Evolutionary conservation across 2,329 filamentous ascomycete species (phyloP).

Genomic region (Trichophyton mentagrophytes): DNA sequence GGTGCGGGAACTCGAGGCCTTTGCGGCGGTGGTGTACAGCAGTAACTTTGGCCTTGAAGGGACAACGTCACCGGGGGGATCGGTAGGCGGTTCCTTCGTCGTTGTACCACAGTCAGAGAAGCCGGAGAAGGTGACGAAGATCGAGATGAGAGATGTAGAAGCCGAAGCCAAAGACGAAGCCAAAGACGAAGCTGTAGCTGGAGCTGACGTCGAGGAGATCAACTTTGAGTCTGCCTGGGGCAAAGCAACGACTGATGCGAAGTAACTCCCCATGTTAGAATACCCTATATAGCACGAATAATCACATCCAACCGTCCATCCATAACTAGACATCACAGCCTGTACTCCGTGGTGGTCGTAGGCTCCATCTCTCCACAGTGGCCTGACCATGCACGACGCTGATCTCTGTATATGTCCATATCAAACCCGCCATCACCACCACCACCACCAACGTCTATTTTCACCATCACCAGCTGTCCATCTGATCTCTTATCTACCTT

Average conservation of each 20-base stretch:
- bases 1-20: conserved; percentile 37
- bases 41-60: conserved; percentile 26
- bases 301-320: background rate
- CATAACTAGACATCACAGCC: background rate
- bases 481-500: background rate
- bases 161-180: background rate
- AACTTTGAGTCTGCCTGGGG: conserved; percentile 13
- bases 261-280: background rate
- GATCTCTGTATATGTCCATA: too few species aligned
- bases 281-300: background rate
- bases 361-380: background rate
- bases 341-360: background rate
- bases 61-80: background rate
- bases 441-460: too few species aligned
- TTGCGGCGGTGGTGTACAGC: conserved; percentile 39
- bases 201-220: background rate
- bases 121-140: background rate
- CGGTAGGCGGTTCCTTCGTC: background rate
- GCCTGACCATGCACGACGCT: too few species aligned
- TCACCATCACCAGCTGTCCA: background rate
- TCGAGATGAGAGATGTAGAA: background rate
- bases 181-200: background rate
- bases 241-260: conserved; percentile 6
- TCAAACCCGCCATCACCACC: too few species aligned
- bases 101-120: background rate